phyloP scores from a whole-genome alignment of 345 rosid species.

The Nephelium lappaceum region DNA sequence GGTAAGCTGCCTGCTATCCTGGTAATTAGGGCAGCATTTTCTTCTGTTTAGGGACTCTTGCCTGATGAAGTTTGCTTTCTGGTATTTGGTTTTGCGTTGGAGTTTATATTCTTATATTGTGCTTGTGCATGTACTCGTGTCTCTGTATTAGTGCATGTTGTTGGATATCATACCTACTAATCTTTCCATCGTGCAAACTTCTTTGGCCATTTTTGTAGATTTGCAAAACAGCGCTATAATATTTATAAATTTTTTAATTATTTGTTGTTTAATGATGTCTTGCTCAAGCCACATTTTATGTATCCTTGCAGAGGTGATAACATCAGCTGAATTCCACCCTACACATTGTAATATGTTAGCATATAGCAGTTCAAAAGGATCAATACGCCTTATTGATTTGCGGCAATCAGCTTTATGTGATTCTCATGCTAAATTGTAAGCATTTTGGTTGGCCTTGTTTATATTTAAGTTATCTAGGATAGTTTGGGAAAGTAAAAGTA shows the following conservation, averaged over 20 bases:
- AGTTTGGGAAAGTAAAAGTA: not conserved
- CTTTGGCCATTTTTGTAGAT: not conserved
- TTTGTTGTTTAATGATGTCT: not conserved
- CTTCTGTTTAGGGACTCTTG: not conserved
- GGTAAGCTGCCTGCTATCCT: conserved; percentile 47
- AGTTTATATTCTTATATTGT: not conserved
- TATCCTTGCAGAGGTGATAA: conserved; percentile 87
- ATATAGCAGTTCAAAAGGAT: conserved; percentile 99
- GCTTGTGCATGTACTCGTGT: not conserved
- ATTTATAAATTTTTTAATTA: too few relatives aligned
- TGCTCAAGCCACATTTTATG: conserved; percentile 14
- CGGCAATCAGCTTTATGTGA: conserved; percentile 98
- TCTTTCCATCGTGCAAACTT: not conserved
- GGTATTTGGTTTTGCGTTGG: not conserved
- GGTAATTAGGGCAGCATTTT: not conserved
- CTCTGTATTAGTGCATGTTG: not conserved
- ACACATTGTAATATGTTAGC: conserved; percentile 89
- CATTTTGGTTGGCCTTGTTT: conserved; percentile 17
- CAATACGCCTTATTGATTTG: conserved; percentile 92
- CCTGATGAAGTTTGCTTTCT: not conserved
- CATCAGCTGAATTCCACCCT: conserved; percentile 99
- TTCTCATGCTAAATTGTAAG: conserved; percentile 92
- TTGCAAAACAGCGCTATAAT: not conserved
- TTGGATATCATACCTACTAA: not conserved
- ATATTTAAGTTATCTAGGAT: not conserved